Conservation (phyloP, 352 stramenopile species). For the Phytophthora meadii region DNA sequence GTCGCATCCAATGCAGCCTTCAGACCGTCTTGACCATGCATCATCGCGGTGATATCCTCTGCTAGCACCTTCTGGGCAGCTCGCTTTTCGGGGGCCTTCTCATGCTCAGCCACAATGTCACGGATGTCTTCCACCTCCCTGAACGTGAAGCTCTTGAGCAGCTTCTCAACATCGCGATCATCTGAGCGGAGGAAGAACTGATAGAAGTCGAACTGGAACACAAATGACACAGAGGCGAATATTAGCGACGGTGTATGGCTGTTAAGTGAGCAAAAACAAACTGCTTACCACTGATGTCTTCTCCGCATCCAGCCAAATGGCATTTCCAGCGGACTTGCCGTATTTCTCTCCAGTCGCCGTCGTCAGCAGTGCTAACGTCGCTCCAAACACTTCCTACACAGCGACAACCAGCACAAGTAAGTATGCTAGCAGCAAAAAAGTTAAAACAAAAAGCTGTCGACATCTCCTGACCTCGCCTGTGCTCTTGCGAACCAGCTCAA, state of each 20-base stretch:
- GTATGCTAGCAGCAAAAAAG: background rate
- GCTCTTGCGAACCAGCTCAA: conserved; percentile 95
- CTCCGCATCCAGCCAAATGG: conserved; percentile 97
- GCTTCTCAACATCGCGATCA: conserved; percentile 94
- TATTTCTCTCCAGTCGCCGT: conserved; percentile 99
- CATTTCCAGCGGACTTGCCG: conserved; percentile 98
- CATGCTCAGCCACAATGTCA: conserved; percentile 83
- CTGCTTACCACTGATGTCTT: conserved; percentile 95
- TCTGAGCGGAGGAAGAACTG: conserved; percentile 92
- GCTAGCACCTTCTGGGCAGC: conserved; percentile 73
- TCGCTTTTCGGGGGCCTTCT: conserved; percentile 82
- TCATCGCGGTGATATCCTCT: conserved; percentile 90
- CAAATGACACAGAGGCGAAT: background rate
- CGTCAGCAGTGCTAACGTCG: conserved; percentile 97
- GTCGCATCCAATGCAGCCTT: conserved; percentile 66
- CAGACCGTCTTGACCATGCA: conserved; percentile 93
- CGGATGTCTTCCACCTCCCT: conserved; percentile 93
- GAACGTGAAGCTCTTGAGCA: conserved; percentile 99
- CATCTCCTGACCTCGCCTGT: conserved; percentile 55
- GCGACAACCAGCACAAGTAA: conserved; percentile 9
- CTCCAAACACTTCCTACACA: conserved; percentile 88
- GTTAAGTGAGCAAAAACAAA: background rate
- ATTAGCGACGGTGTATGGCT: too few relatives aligned
- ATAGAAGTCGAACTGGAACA: conserved; percentile 90
- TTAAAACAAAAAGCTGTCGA: conserved; percentile 11